Evolutionary conservation across 208 protist genomes (phyloP).

Genomic region (Leishmania amazonensis): DNA sequence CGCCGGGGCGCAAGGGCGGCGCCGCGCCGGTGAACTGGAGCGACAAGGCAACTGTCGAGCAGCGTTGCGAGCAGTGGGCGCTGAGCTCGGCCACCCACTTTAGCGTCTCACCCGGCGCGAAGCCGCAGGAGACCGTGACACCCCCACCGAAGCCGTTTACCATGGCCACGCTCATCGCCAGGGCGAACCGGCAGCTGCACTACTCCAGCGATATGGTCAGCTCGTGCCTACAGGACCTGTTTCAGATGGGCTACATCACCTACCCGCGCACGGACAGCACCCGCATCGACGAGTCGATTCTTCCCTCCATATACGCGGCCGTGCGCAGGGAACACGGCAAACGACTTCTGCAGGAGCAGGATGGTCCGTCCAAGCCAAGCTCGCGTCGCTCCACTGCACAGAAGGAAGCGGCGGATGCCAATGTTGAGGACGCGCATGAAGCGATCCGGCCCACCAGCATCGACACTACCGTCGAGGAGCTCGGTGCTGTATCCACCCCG

Average conservation of each 20-base stretch:
- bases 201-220: slow-evolving; percentile 80
- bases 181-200: slow-evolving; percentile 83
- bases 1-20: slow-evolving; percentile 20
- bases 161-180: slow-evolving; percentile 88
- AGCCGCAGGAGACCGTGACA: slow-evolving; percentile 38
- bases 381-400: slow-evolving; percentile 40
- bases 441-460: slow-evolving; percentile 92
- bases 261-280: slow-evolving; percentile 91
- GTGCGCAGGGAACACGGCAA: slow-evolving; percentile 98
- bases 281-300: slow-evolving; percentile 91
- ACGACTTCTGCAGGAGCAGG: slow-evolving; percentile 91
- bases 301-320: slow-evolving; percentile 98
- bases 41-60: slow-evolving; percentile 31
- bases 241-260: slow-evolving; percentile 91
- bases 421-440: slow-evolving; percentile 93
- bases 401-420: slow-evolving; percentile 28
- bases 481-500: slow-evolving; percentile 49
- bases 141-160: slow-evolving; percentile 83
- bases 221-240: slow-evolving; percentile 84
- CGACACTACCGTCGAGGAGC: slow-evolving; percentile 49
- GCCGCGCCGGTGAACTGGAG: slow-evolving; percentile 38
- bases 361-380: slow-evolving; percentile 29
- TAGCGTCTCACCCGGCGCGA: slow-evolving; percentile 27
- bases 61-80: slow-evolving; percentile 34
- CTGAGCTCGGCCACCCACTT: slow-evolving; percentile 33